Evolutionary conservation across 108 stramenopile species (phyloP).

Genomic region (Nannochloropsis gaditana): DNA sequence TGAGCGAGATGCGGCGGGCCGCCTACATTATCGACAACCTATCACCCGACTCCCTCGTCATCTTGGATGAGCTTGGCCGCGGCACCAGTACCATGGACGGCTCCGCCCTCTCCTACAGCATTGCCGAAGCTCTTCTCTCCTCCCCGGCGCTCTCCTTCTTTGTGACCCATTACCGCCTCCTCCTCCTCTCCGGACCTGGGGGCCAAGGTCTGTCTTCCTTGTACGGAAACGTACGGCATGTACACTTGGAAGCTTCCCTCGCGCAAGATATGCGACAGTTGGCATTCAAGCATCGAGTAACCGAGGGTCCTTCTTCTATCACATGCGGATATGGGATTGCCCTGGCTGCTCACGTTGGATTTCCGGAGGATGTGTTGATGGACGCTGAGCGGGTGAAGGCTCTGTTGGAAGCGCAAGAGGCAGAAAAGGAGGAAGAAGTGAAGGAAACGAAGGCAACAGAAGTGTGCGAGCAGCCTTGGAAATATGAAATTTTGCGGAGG

Average conservation of each 20-base stretch:
- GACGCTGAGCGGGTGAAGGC: neutral
- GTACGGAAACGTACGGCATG: neutral
- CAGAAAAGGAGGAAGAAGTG: neutral
- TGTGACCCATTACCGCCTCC: constrained; percentile 41
- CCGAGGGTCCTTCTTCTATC: neutral
- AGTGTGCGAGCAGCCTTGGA: neutral
- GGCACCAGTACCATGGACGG: constrained; percentile 48
- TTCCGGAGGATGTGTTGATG: neutral
- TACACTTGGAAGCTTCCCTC: neutral
- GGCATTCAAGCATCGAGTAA: constrained; percentile 1
- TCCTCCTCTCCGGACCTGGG: neutral
- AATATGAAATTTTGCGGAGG: neutral
- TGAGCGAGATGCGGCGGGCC: constrained; percentile 46
- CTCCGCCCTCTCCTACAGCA: constrained; percentile 36
- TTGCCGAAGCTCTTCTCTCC: constrained; percentile 31
- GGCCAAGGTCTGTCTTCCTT: neutral
- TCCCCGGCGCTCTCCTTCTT: constrained; percentile 39
- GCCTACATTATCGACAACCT: constrained; percentile 47
- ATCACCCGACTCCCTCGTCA: constrained; percentile 60
- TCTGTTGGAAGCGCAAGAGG: constrained; percentile 15
- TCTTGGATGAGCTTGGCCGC: constrained; percentile 49
- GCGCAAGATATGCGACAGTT: neutral
- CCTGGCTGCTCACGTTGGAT: neutral
- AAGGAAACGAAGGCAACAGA: neutral
- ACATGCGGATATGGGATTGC: neutral